phyloP scores from a whole-genome alignment of 2,329 filamentous ascomycete genomes.

The Pseudocercospora pini-densiflorae region DNA sequence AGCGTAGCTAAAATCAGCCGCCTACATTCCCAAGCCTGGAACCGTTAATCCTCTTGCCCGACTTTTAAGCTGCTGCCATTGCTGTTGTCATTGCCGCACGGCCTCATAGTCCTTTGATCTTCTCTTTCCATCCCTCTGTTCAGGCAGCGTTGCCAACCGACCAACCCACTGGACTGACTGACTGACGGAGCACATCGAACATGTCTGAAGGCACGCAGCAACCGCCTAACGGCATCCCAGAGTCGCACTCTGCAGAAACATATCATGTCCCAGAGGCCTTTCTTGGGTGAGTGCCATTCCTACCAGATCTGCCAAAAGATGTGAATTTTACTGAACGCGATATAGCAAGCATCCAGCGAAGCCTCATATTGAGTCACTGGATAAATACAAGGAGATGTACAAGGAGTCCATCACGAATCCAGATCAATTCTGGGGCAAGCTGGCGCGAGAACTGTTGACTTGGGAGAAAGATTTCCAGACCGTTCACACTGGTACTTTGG shows the following conservation, averaged over 20 bases:
- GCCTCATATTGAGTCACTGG: slow-evolving; percentile 63
- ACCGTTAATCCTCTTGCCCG: slow-evolving; percentile 15
- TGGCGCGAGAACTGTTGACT: slow-evolving; percentile 84
- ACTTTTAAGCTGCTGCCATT: slow-evolving; percentile 14
- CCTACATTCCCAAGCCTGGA: slow-evolving; percentile 18
- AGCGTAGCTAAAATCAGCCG: background rate
- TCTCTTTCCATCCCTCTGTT: background rate
- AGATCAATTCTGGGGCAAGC: slow-evolving; percentile 83
- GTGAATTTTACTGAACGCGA: slow-evolving; percentile 17
- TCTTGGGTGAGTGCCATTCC: slow-evolving; percentile 43
- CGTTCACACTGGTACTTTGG: slow-evolving; percentile 76
- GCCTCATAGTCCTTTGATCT: background rate
- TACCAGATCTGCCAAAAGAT: background rate
- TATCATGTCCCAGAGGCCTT: slow-evolving; percentile 42
- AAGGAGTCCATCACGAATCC: slow-evolving; percentile 89
- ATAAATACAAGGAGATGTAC: slow-evolving; percentile 68
- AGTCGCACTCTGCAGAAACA: slow-evolving; percentile 34
- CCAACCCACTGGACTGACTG: background rate
- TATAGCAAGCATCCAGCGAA: slow-evolving; percentile 63
- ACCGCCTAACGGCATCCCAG: slow-evolving; percentile 32
- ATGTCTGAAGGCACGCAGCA: slow-evolving; percentile 32
- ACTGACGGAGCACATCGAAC: slow-evolving; percentile 1
- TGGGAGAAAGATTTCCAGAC: slow-evolving; percentile 95
- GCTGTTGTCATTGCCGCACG: slow-evolving; percentile 9
- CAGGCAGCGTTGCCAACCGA: background rate